Base-by-base conservation (phyloP, 768 basidiomycete species). In the Leccinellum luteum region DNA sequence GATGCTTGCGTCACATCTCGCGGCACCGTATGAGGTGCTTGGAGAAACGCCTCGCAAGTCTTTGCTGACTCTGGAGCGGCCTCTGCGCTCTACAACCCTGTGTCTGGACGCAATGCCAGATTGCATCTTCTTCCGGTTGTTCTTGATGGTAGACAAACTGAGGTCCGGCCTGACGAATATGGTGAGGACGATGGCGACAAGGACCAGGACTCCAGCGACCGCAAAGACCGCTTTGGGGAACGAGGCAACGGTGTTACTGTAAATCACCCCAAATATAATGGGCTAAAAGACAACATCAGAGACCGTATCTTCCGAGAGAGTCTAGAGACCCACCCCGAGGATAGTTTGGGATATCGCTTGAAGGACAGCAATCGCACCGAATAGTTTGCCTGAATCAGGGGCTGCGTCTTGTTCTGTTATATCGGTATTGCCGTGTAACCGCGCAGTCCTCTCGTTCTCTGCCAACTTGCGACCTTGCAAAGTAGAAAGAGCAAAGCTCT, bases 401-500 rank as follows among this genome's bases (percentile, higher is more conserved):
- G 81, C 78, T 21, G 74, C 70, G 34, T 67, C 68, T 59, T 64
- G 57, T 15, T 61, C 60, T n/a, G 15, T 17, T 8, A 48, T 49
- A 17, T 47, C 63, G 19, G 44, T 2, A 19, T 45, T 48, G 17
- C 56, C 57, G 19, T 43, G 64, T 30, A 56, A 19, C 21, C 56
- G 68, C 27, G 52, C 76, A 62, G 30, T 77, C 69, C 35, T 80
- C 77, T 69, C 82, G 27, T 66, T 61, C 48, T 67, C 59, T 23
- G 55, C 66, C 43, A 66, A 43, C 38, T 56, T 70, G 55, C 64
- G 69, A 44, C 66, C 66, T 34, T 78, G 76, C n/a, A 82, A 60
- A n/a, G 89, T 77, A 62, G 83, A 87, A 5, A 91, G 75, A 0
- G 88, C 90, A 9, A 92, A 76, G n/a, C 87, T 89, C 59, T 90